A percentile compares a stretch with the other conserved stretches of the same genome.
Conservation (phyloP, 2,329 filamentous ascomycete species). For the Fonsecaea pugnacius region DNA sequence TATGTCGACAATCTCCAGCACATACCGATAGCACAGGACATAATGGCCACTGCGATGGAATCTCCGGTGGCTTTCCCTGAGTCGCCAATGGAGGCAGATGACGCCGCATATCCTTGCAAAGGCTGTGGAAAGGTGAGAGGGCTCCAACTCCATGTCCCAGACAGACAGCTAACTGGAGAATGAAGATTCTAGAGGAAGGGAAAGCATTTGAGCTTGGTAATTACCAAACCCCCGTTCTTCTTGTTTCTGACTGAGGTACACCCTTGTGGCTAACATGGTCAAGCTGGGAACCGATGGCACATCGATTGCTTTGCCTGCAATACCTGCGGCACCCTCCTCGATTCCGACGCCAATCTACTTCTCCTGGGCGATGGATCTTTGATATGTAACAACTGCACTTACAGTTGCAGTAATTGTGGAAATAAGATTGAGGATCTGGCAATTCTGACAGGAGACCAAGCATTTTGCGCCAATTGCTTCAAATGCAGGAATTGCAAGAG, state of each 20-base stretch:
- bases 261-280: conserved; percentile 40
- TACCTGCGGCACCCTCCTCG: conserved; percentile 90
- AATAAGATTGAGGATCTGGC: conserved; percentile 99
- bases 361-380: conserved; percentile 96
- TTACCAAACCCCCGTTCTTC: conserved; percentile 10
- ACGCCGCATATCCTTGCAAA: conserved; percentile 83
- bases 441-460: conserved; percentile 95
- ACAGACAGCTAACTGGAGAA: conserved; percentile 31
- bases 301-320: conserved; percentile 99
- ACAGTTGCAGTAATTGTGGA: conserved; percentile 93
- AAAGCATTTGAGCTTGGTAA: conserved; percentile 97
- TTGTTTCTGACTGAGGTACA: background rate
- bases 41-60: conserved; percentile 62
- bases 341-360: conserved; percentile 96
- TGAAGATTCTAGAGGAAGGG: conserved; percentile 92
- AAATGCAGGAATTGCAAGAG: conserved; percentile 97
- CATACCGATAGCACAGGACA: conserved; percentile 19
- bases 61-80: conserved; percentile 61
- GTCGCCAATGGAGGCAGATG: conserved; percentile 74
- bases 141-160: conserved; percentile 12
- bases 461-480: conserved; percentile 97
- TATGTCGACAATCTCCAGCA: conserved; percentile 25
- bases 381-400: conserved; percentile 99
- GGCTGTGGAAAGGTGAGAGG: conserved; percentile 81
- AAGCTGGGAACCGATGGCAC: conserved; percentile 96